A percentile compares a stretch with the other conserved stretches of the same genome.
Evolutionary conservation across 2,329 filamentous ascomycete genomes (phyloP).

Genomic region (Thelonectria olida): DNA sequence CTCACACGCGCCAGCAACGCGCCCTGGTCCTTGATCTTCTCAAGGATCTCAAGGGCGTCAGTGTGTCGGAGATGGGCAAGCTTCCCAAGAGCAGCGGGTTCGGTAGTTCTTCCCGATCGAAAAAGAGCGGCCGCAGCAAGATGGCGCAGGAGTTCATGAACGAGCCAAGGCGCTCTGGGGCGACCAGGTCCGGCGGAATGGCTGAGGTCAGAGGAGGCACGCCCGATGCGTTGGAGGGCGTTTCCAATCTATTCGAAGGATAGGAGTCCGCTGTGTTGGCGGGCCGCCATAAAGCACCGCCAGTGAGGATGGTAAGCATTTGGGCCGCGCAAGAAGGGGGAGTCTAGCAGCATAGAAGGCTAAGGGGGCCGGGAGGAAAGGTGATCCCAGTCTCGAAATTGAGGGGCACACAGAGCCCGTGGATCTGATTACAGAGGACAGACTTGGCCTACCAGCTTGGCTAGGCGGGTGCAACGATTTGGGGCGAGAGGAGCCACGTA

Average conservation of each 20-base stretch:
- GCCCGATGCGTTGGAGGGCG: constrained; percentile 63
- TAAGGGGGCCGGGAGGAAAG: not conserved
- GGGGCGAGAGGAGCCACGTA: constrained; percentile 23
- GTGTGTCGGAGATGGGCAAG: constrained; percentile 92
- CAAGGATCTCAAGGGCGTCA: constrained; percentile 87
- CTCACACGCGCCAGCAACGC: constrained; percentile 79
- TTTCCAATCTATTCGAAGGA: constrained; percentile 61
- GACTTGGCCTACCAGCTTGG: not conserved
- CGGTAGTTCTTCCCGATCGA: constrained; percentile 37
- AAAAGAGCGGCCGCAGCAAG: constrained; percentile 48
- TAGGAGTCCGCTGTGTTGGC: constrained; percentile 20
- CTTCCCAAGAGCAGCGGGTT: constrained; percentile 66
- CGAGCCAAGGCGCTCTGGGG: constrained; percentile 48
- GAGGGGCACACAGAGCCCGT: not conserved
- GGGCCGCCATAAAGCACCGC: not conserved
- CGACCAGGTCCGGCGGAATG: constrained; percentile 40
- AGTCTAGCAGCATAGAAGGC: not conserved
- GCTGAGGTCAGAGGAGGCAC: constrained; percentile 47
- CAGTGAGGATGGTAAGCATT: constrained; percentile 1
- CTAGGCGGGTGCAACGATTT: constrained; percentile 13
- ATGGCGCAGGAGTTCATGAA: constrained; percentile 75
- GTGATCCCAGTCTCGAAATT: constrained; percentile 1
- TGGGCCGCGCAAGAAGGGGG: not conserved
- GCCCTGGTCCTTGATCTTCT: constrained; percentile 85
- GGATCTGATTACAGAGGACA: constrained; percentile 9